These are phyloP conservation scores for Ophiocordyceps robertsii DNA, from an alignment of 2,329 filamentous ascomycete genomes.

Conservation along the genomic window DNA sequence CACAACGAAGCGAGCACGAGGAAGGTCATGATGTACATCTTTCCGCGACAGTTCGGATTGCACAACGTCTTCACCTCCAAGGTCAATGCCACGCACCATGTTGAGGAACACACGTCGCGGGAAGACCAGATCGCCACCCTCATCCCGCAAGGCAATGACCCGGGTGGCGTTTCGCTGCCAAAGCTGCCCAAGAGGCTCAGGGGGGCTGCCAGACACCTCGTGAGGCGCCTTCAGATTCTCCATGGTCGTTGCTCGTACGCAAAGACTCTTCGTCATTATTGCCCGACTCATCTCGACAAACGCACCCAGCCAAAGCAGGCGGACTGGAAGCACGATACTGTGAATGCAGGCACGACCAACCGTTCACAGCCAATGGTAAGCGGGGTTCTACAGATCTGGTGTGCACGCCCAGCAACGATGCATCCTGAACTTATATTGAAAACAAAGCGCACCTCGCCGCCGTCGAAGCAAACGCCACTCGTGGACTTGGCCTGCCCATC, in stretches of 20 bases:
- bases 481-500: conserved; percentile 55
- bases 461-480: conserved; percentile 26
- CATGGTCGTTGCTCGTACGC: conserved; percentile 68
- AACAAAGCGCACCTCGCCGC: conserved; percentile 1
- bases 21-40: conserved; percentile 82
- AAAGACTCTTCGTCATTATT: conserved; percentile 70
- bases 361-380: not conserved
- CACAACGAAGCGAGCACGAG: conserved; percentile 35
- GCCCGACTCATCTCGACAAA: conserved; percentile 35
- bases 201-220: conserved; percentile 43
- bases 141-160: conserved; percentile 5
- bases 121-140: conserved; percentile 60
- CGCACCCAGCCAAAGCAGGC: not conserved
- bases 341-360: not conserved
- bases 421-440: conserved; percentile 1
- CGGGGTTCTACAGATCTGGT: not conserved
- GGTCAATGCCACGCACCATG: conserved; percentile 51
- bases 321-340: not conserved
- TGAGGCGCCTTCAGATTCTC: conserved; percentile 53
- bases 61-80: conserved; percentile 82
- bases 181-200: conserved; percentile 55
- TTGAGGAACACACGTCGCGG: conserved; percentile 75
- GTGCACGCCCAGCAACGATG: not conserved
- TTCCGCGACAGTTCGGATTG: conserved; percentile 77
- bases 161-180: conserved; percentile 6